Evolutionary conservation across 1,284 basidiomycete genomes (phyloP), one percentile per base, ranked within the genome.

Genomic region (Mycena citricolor): DNA sequence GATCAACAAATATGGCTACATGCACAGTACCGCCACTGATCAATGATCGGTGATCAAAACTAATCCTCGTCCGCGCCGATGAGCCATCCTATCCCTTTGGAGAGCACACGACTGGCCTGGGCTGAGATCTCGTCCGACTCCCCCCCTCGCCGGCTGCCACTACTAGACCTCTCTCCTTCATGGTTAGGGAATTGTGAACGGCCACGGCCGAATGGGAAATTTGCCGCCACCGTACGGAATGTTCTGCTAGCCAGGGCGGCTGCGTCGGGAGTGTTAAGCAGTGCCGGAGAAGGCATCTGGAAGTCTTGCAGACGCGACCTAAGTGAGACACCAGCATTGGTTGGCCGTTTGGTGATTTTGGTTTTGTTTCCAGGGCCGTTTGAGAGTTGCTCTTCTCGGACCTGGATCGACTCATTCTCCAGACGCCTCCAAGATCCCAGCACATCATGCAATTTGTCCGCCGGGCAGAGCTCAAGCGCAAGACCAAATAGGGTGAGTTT

Each of bases 401-500:
- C 57, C 19, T 73, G 70, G 24, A 83, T 68, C 57, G 83, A 79
- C 46, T 86, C 79, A 38, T 71, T 71, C 60, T 86, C 83, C 36
- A 86, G 57, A 20, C 74, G 74, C 32, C 81, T 76, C 88, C 91
- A 97, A 2, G 79, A 72, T 0, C 68, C 62, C 14, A 97, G 72
- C 20, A 95, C 70, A 47, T 87, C 81, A 17, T 83, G 70, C 8
- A 94, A 73, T 51, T 80, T 77, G 37, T 90, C 89, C 0, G 86
- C 61, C 1, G 93, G 91, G 60, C 91, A 94, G n/a, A 95, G 73
- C 56, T 92, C 84, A 22, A 97, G 69, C 4, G 93, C 88, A 44
- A 82, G 78, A 4, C 88, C 90, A n/a, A 97, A 66, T 1, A 95
- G 73, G 1, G 65, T 67, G 52, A 90, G 68, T 57, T 86, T 90